Evolutionary conservation across 164 flowering plant genomes (phyloP).

Genomic region (Chimonanthus praecox): DNA sequence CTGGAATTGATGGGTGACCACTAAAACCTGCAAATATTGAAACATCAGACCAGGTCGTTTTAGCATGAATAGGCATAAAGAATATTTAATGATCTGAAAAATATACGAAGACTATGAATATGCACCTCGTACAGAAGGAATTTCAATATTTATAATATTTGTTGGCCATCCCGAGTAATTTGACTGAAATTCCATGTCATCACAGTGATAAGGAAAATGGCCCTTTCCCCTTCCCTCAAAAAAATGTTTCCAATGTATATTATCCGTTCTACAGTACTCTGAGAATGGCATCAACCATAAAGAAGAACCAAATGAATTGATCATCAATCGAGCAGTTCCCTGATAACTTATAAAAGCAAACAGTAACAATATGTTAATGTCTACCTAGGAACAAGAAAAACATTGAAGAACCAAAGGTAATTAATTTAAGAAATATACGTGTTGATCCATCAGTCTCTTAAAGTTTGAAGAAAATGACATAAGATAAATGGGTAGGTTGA

Average conservation of each 20-base stretch:
- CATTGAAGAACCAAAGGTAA: too few species aligned
- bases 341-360: conserved; percentile 42
- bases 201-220: conserved; percentile 56
- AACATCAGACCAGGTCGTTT: background rate
- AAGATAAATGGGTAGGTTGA: too few species aligned
- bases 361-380: conserved; percentile 16
- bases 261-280: conserved; percentile 65
- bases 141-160: conserved; percentile 76
- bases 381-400: background rate
- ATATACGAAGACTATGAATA: conserved; percentile 5
- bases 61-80: background rate
- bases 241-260: conserved; percentile 60
- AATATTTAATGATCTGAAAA: background rate
- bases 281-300: conserved; percentile 97
- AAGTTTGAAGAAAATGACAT: too few species aligned
- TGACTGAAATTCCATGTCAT: conserved; percentile 48
- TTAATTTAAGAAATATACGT: background rate
- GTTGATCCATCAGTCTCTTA: background rate
- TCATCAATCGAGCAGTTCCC: conserved; percentile 94
- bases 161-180: conserved; percentile 96
- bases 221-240: conserved; percentile 37
- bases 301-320: conserved; percentile 89
- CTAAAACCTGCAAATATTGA: conserved; percentile 33
- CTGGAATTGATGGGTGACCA: conserved; percentile 66
- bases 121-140: conserved; percentile 67